Evolutionary conservation across 2,329 filamentous ascomycete species (phyloP).

Genomic region (Aspergillus sp.): DNA sequence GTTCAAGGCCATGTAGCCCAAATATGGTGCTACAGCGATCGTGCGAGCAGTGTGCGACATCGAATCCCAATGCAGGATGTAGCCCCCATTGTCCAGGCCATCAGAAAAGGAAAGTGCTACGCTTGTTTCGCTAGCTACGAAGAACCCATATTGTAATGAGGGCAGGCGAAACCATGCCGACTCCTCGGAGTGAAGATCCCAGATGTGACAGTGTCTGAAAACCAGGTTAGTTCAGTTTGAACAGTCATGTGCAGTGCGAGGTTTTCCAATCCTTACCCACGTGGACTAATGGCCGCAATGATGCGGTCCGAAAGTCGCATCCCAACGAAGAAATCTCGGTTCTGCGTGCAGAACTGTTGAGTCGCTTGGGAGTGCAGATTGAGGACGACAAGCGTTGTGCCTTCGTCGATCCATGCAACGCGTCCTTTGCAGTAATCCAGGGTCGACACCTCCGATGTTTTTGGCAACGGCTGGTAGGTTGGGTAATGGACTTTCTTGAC

Average conservation of each 20-base stretch:
- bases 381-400: slow-evolving; percentile 14
- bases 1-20: slow-evolving; percentile 18
- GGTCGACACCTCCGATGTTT: background rate
- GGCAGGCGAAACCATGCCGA: slow-evolving; percentile 28
- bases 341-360: slow-evolving; percentile 21
- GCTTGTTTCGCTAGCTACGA: slow-evolving; percentile 21
- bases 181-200: slow-evolving; percentile 24
- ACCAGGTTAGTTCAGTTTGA: background rate
- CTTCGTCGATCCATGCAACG: slow-evolving; percentile 20
- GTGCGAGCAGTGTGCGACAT: slow-evolving; percentile 16
- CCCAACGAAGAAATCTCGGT: slow-evolving; percentile 18
- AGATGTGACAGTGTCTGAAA: slow-evolving; percentile 32
- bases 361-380: slow-evolving; percentile 9
- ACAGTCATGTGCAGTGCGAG: background rate
- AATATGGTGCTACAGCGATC: slow-evolving; percentile 4
- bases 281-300: slow-evolving; percentile 19
- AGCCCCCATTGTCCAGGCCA: slow-evolving; percentile 1
- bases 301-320: slow-evolving; percentile 22
- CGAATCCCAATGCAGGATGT: slow-evolving; percentile 25
- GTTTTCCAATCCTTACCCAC: slow-evolving; percentile 21
- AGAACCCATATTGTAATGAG: slow-evolving; percentile 14
- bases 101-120: slow-evolving; percentile 21
- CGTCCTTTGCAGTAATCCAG: slow-evolving; percentile 22
- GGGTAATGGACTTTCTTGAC: slow-evolving; percentile 1
- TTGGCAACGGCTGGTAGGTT: background rate